Conservation (phyloP, 805 yeast genomes). For the Yamadazyma scolyti region DNA sequence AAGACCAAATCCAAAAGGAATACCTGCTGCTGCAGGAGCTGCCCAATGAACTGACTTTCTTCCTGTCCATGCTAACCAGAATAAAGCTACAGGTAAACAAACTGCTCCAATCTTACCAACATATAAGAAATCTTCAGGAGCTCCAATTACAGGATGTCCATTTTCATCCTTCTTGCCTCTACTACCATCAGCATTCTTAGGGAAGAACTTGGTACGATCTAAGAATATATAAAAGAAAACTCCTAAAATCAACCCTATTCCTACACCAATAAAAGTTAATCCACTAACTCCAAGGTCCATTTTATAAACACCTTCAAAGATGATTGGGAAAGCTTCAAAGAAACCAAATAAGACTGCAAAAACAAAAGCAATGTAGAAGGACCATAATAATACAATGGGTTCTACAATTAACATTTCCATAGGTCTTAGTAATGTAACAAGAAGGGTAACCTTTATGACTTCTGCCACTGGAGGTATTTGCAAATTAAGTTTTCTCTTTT, state of each 20-base stretch:
- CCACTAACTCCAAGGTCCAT: slow-evolving; percentile 65
- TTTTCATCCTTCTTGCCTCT: slow-evolving; percentile 51
- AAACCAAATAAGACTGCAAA: slow-evolving; percentile 78
- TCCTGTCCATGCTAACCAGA: slow-evolving; percentile 84
- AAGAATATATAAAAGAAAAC: slow-evolving; percentile 46
- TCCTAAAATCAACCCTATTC: slow-evolving; percentile 61
- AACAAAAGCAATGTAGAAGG: slow-evolving; percentile 68
- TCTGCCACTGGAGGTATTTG: slow-evolving; percentile 29
- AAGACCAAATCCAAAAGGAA: slow-evolving; percentile 73
- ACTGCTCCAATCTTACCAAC: slow-evolving; percentile 67
- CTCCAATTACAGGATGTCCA: slow-evolving; percentile 51
- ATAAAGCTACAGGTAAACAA: slow-evolving; percentile 61
- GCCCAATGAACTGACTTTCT: slow-evolving; percentile 64
- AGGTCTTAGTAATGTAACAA: slow-evolving; percentile 58
- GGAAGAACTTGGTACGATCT: slow-evolving; percentile 50
- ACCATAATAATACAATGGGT: slow-evolving; percentile 69
- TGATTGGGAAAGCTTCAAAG: slow-evolving; percentile 76
- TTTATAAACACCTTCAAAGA: slow-evolving; percentile 59
- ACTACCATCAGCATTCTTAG: slow-evolving; percentile 60
- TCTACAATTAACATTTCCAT: slow-evolving; percentile 65
- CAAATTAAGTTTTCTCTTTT: slow-evolving; percentile 52
- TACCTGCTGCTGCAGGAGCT: slow-evolving; percentile 72
- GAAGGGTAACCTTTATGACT: slow-evolving; percentile 43
- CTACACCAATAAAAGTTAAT: slow-evolving; percentile 67
- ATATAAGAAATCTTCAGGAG: slow-evolving; percentile 60